These are phyloP conservation scores for Venturia effusa DNA, from an alignment of 2,329 filamentous ascomycete species.

Conservation along the genomic window DNA sequence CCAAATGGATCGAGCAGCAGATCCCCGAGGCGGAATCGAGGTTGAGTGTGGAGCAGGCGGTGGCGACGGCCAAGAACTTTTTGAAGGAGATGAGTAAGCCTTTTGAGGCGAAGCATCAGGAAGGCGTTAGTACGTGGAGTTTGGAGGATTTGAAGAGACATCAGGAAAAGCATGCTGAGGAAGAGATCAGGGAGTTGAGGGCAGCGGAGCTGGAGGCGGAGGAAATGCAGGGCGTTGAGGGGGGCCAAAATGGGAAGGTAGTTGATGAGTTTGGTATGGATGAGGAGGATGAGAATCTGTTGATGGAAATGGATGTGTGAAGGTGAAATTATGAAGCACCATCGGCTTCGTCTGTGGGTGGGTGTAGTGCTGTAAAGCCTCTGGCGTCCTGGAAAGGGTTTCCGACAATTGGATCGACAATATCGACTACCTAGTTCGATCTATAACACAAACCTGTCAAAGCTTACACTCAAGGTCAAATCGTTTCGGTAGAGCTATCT, in stretches of 20 bases:
- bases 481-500: not conserved
- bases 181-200: slow-evolving; percentile 54
- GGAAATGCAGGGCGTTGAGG: slow-evolving; percentile 20
- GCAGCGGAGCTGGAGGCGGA: slow-evolving; percentile 34
- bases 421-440: not conserved
- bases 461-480: not conserved
- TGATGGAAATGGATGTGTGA: slow-evolving; percentile 22
- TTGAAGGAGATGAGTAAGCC: slow-evolving; percentile 85
- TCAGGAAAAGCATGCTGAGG: slow-evolving; percentile 63
- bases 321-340: not conserved
- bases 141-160: slow-evolving; percentile 65
- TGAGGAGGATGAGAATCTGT: slow-evolving; percentile 24
- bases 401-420: not conserved
- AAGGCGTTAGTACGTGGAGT: slow-evolving; percentile 90
- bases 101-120: slow-evolving; percentile 71
- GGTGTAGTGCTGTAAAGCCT: not conserved
- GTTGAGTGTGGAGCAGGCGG: slow-evolving; percentile 89
- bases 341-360: not conserved
- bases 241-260: slow-evolving; percentile 20
- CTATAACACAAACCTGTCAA: not conserved
- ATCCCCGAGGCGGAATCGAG: slow-evolving; percentile 79
- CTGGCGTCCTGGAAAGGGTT: not conserved
- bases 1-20: slow-evolving; percentile 92
- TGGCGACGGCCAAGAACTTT: slow-evolving; percentile 81
- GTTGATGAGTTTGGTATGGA: slow-evolving; percentile 19